These are phyloP conservation scores for Ascochyta koolunga DNA, from an alignment of 2,329 filamentous ascomycete genomes.

Conservation along the genomic window DNA sequence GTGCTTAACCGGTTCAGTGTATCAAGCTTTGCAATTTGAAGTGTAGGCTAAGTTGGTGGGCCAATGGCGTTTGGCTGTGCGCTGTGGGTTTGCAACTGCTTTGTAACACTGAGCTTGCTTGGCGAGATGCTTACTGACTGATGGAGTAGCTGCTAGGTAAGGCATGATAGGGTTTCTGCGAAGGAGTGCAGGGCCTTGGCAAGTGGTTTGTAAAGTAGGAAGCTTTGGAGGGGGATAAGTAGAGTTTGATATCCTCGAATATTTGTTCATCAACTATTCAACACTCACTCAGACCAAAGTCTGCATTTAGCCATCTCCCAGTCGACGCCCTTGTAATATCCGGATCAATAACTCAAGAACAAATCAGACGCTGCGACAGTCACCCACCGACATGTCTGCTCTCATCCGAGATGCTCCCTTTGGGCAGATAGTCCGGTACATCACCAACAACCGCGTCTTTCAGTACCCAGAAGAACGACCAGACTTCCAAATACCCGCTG, in stretches of 20 bases:
- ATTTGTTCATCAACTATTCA: not conserved
- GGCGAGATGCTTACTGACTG: conserved; percentile 12
- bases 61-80: not conserved
- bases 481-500: conserved; percentile 59
- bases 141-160: not conserved
- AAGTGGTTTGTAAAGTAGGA: not conserved
- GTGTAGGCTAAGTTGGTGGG: not conserved
- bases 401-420: conserved; percentile 63
- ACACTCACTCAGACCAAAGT: not conserved
- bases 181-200: not conserved
- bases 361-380: no score
- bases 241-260: not conserved
- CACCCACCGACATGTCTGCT: conserved; percentile 38
- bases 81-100: not conserved
- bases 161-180: no score
- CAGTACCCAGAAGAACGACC: conserved; percentile 66
- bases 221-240: not conserved
- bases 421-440: conserved; percentile 63
- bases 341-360: not conserved
- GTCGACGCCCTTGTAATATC: not conserved
- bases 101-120: conserved; percentile 13
- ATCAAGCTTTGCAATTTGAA: not conserved
- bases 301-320: not conserved
- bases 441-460: conserved; percentile 60
- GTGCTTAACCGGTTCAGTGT: not conserved